Evolutionary conservation across 2,329 filamentous ascomycete genomes (phyloP).

Genomic region (Aureobasidium melanogenum): DNA sequence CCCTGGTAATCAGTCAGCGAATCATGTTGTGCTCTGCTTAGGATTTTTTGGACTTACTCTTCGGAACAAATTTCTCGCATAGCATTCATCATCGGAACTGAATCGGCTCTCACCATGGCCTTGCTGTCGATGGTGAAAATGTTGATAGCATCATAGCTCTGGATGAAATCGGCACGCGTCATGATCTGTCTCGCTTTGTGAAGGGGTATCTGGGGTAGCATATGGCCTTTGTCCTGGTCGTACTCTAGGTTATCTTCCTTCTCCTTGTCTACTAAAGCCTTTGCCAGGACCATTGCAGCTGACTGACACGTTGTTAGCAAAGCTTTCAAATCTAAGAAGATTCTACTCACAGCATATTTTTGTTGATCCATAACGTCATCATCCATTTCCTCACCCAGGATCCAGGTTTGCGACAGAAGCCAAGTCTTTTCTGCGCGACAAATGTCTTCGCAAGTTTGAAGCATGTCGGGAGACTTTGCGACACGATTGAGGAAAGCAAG

Average conservation of each 20-base stretch:
- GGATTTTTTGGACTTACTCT: constrained; percentile 24
- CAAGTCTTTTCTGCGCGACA: constrained; percentile 64
- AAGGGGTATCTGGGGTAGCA: constrained; percentile 71
- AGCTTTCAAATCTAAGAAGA: too few relatives aligned
- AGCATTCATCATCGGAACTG: constrained; percentile 90
- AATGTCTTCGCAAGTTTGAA: constrained; percentile 65
- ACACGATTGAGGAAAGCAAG: constrained; percentile 82
- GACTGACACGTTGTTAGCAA: constrained; percentile 42
- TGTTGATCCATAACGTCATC: constrained; percentile 98
- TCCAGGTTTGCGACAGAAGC: constrained; percentile 73
- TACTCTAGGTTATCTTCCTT: constrained; percentile 51
- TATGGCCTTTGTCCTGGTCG: constrained; percentile 57
- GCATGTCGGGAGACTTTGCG: constrained; percentile 77
- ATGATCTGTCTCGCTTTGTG: constrained; percentile 84
- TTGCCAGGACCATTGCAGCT: constrained; percentile 86
- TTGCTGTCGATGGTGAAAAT: constrained; percentile 87
- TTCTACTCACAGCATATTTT: constrained; percentile 68
- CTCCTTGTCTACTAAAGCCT: constrained; percentile 79
- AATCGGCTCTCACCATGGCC: constrained; percentile 83
- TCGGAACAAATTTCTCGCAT: constrained; percentile 74
- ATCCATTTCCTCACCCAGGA: constrained; percentile 70
- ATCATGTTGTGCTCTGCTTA: background rate
- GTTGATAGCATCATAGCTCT: constrained; percentile 85
- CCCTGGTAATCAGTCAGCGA: constrained; percentile 23
- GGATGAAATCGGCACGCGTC: constrained; percentile 92